phyloP scores from a whole-genome alignment of 768 basidiomycete species.

The Hydnomerulius pinastri region DNA sequence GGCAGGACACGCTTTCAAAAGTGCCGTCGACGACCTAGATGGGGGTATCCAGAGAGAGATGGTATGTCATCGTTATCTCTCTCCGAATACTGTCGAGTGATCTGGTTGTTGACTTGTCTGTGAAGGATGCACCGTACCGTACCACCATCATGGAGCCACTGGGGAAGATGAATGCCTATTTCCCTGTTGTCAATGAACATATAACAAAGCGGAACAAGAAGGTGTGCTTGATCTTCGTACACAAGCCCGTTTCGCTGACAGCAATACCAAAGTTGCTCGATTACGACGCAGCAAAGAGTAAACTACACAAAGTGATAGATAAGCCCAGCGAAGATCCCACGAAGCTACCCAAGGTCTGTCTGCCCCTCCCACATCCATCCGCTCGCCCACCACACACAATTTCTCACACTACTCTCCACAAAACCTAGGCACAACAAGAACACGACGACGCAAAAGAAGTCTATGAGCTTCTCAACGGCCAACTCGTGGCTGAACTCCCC shows the following conservation, averaged over 20 bases:
- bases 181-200: slow-evolving; percentile 90
- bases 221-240: slow-evolving; percentile 42
- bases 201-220: slow-evolving; percentile 96
- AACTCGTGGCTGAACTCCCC: slow-evolving; percentile 88
- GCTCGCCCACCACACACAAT: not conserved
- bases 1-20: slow-evolving; percentile 95
- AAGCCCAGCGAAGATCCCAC: slow-evolving; percentile 94
- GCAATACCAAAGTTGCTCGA: slow-evolving; percentile 71
- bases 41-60: slow-evolving; percentile 80
- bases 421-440: slow-evolving; percentile 82
- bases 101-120: not conserved
- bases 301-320: slow-evolving; percentile 83
- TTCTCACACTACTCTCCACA: too few relatives aligned
- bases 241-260: not conserved
- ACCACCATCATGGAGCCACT: slow-evolving; percentile 94
- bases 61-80: slow-evolving; percentile 46
- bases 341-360: slow-evolving; percentile 76
- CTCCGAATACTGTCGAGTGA: not conserved
- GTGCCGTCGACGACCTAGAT: slow-evolving; percentile 93
- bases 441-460: slow-evolving; percentile 93
- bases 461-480: slow-evolving; percentile 90
- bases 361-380: not conserved
- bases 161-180: slow-evolving; percentile 96
- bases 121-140: slow-evolving; percentile 89
- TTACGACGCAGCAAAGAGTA: slow-evolving; percentile 91